phyloP scores from a whole-genome alignment of 352 stramenopile species.

The Pythium sp. region DNA sequence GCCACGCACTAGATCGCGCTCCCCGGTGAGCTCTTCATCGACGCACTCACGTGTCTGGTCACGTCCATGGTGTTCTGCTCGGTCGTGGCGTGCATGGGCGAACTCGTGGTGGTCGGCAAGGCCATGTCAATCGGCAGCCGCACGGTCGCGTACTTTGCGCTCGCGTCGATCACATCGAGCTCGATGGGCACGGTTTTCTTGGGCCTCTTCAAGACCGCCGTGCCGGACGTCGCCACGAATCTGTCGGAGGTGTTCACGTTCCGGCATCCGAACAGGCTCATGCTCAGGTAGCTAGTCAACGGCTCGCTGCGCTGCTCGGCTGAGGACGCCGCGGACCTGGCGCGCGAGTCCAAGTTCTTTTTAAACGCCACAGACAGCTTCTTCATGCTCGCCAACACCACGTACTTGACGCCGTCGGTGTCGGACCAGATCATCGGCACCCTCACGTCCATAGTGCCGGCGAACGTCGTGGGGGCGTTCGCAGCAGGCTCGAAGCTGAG shows the following conservation, averaged over 20 bases:
- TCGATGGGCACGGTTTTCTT: slow-evolving; percentile 32
- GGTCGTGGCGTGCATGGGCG: slow-evolving; percentile 30
- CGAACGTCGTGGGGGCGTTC: slow-evolving; percentile 73
- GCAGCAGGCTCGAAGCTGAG: slow-evolving; percentile 52
- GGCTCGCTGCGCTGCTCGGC: slow-evolving; percentile 39
- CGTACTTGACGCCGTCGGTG: slow-evolving; percentile 45
- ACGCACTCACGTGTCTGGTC: slow-evolving; percentile 48
- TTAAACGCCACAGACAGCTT: slow-evolving; percentile 56
- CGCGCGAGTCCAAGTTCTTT: slow-evolving; percentile 34
- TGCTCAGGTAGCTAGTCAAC: slow-evolving; percentile 31
- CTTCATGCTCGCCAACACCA: slow-evolving; percentile 32
- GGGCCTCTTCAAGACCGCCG: slow-evolving; percentile 19
- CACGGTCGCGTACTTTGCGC: slow-evolving; percentile 29
- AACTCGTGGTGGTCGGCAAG: slow-evolving; percentile 35
- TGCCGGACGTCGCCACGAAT: neutral
- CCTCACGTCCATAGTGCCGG: slow-evolving; percentile 56
- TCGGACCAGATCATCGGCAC: slow-evolving; percentile 75
- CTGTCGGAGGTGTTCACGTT: slow-evolving; percentile 34
- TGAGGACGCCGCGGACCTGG: slow-evolving; percentile 31
- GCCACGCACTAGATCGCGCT: slow-evolving; percentile 29
- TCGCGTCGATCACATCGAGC: slow-evolving; percentile 29
- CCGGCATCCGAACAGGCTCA: slow-evolving; percentile 42
- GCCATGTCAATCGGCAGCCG: slow-evolving; percentile 30
- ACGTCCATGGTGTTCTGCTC: slow-evolving; percentile 41
- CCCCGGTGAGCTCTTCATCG: slow-evolving; percentile 37